Conservation (phyloP, 208 protist species). For the Trypanosoma grayi region DNA sequence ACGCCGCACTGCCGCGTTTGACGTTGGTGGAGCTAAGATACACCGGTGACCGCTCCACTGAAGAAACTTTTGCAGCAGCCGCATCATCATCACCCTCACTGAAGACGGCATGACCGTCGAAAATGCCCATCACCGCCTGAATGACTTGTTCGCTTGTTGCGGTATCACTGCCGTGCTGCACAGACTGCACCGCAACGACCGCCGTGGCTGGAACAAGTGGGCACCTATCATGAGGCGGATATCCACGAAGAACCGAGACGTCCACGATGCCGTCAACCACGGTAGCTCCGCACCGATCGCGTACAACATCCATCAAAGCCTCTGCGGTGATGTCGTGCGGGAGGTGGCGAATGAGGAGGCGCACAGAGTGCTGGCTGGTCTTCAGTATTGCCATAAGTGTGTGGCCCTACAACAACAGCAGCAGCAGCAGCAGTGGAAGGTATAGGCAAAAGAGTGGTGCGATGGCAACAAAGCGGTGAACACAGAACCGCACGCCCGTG, state of each 20-base stretch:
- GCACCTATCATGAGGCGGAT: neutral
- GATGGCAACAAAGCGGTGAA: neutral
- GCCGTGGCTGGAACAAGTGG: conserved; percentile 8
- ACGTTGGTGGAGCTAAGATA: neutral
- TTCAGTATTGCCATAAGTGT: neutral
- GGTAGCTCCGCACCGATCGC: neutral
- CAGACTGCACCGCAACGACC: neutral
- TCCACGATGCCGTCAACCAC: neutral
- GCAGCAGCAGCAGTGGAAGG: neutral
- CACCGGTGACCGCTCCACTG: conserved; percentile 9
- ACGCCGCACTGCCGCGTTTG: neutral
- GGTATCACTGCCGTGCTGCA: neutral
- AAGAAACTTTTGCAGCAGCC: neutral
- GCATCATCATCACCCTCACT: neutral
- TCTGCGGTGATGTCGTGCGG: conserved; percentile 13
- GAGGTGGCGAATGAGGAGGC: conserved; percentile 17
- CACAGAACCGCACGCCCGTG: too few relatives aligned
- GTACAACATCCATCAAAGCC: neutral
- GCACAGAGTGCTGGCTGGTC: neutral
- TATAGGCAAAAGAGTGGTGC: too few relatives aligned
- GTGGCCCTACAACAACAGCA: neutral
- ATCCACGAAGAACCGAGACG: conserved; percentile 6
- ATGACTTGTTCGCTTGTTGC: neutral
- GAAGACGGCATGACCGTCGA: conserved; percentile 11
- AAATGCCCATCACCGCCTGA: neutral